A percentile compares a stretch with the other conserved stretches of the same genome.
phyloP scores from a whole-genome alignment of 2,329 filamentous ascomycete species.

The Beauveria medogensis region DNA sequence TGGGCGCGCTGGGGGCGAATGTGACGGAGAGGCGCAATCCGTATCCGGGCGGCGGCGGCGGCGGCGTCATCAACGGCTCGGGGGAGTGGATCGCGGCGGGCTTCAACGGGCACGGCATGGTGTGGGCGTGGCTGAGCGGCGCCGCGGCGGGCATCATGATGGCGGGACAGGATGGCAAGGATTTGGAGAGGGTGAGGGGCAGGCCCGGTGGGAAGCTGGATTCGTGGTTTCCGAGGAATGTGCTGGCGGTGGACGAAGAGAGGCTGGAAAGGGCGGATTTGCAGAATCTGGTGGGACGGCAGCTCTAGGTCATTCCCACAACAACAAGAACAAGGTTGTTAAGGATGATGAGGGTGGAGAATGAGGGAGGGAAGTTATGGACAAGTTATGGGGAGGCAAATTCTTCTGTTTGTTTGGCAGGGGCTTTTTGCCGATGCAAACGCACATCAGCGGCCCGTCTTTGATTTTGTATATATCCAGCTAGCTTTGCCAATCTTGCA shows the following conservation, averaged over 20 bases:
- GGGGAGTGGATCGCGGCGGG: constrained; percentile 46
- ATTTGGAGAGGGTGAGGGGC: constrained; percentile 22
- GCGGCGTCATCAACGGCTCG: constrained; percentile 4
- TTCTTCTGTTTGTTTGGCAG: neutral
- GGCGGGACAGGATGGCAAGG: constrained; percentile 27
- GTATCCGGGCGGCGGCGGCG: neutral
- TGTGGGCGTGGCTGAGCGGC: constrained; percentile 44
- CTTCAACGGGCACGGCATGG: constrained; percentile 46
- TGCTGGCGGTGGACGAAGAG: constrained; percentile 22
- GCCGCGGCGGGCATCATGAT: constrained; percentile 40
- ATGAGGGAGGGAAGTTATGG: neutral
- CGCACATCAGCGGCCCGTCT: neutral
- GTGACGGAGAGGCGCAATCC: constrained; percentile 12
- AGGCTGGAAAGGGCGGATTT: constrained; percentile 30
- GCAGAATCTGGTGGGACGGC: constrained; percentile 22
- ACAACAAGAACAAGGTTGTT: neutral
- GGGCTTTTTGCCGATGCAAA: constrained; percentile 13
- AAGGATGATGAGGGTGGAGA: neutral
- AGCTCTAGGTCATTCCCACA: neutral
- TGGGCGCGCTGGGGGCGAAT: constrained; percentile 30
- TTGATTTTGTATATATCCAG: neutral
- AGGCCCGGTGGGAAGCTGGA: constrained; percentile 27
- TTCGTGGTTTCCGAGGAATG: constrained; percentile 34
- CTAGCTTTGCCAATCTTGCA: neutral
- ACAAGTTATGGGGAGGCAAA: too few species aligned